Evolutionary conservation across 495 filamentous ascomycete genomes (phyloP), one percentile per base, ranked within the genome.

Genomic region (Penicillium bialowiezense): DNA sequence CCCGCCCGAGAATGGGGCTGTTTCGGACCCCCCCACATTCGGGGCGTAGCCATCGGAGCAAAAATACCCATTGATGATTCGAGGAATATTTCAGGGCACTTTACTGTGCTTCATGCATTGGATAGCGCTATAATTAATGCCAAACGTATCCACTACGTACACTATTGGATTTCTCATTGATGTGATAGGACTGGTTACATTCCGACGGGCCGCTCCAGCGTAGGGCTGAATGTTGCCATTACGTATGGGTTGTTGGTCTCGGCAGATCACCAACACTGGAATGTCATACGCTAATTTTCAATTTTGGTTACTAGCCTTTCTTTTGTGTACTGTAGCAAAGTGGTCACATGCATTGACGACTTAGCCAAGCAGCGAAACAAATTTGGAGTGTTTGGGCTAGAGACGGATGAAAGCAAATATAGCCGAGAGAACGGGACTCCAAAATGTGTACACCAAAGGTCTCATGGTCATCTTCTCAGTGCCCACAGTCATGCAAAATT

Each of bases 181-280:
- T 33, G 15, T 33, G 14, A 17, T 15, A 28, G 19, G 15, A 2
- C 28, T 10, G 7, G 29, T 26, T 24, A 29, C 32, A 7, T 28
- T 37, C 31, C 44, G 42, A 45, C 28, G 26, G 17, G 29, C 28
- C 13, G 41, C 20, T 31, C 31, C 20, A 17, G 24, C 9, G 31
- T 53, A 54, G 39, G 51, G 51, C 51, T 49, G 39, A 54, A 34
- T 40, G 24, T 19, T 40, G 12, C 18, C 24, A 29, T 38, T 20
- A 44, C 41, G 29, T 31, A 44, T 15, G 5, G 3, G 12, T 12
- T 32, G 10, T 32, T 19, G 14, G 24, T 3, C 12, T 43, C 14
- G 21, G 14, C 26, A 42, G n/a, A n/a, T 28, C 17, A 42, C 29
- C 13, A 15, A 43, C 23, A 4, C 3, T 6, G 19, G 18, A 13